Evolutionary conservation across 139 green algal species (phyloP), one percentile per base, ranked within the genome.

Genomic region (Closterium sp.): DNA sequence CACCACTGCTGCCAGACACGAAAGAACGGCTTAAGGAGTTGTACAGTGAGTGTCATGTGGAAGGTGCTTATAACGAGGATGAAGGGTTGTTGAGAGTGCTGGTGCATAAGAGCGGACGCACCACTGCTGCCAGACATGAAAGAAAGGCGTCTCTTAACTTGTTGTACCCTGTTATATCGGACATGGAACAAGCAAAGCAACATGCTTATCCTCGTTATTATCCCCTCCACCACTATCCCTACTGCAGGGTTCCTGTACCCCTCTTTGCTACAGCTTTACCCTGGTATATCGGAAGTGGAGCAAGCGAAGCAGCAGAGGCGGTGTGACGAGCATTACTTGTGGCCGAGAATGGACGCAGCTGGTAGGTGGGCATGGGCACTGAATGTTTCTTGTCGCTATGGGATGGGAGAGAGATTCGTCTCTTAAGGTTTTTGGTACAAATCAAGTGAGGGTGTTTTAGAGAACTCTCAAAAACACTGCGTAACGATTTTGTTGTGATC

Each of bases 211-310:
- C 45, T 70, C 45, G 45, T 70, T 70, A 13, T 70, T 87, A 31
- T 87, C 2, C 24, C 2, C 79, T 31, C 9, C 27, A 17, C 79
- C 31, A 9, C 1, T 1, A 31, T 7, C 79, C 79, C 79, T 87
- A 21, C 79, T 87, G 9, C 79, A 87, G 79, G 79, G 2, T 87
- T 31, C n/a, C 79, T 87, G 13, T 87, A 87, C 79, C 79, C 79
- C n/a, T 29, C 79, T 19, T 21, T 87, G 79, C 79, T 31, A 1
- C 79, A 87, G 9, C 9, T 87, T 0, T 87, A 87, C 9, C 79
- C 79, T 10, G 88, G 89, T 29, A 31, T 94, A 29, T 73, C 88
- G 3, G 89, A 94, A 22, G 24, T 31, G n/a, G 92, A 94, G 70
- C 24, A 34, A 17, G 10, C 45, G 30, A 28, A 86, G 62, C 84